phyloP scores from a whole-genome alignment of 1,284 basidiomycete genomes.

The Pseudozyma sp. region DNA sequence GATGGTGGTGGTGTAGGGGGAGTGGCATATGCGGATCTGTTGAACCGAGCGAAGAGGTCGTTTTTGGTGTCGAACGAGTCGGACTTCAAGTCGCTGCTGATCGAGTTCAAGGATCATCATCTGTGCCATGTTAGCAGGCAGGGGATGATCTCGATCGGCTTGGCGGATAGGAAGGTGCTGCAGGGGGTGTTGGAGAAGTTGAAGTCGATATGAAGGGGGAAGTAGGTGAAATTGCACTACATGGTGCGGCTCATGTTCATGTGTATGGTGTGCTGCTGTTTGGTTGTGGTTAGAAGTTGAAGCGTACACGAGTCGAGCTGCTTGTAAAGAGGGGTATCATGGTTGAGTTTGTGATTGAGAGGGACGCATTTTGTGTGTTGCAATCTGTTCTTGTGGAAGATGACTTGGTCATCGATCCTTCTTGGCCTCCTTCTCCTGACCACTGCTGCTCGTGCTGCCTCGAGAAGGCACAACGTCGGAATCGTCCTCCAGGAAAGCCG shows the following conservation, averaged over 20 bases:
- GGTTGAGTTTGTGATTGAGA: too few relatives aligned
- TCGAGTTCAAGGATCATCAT: slow-evolving; percentile 59
- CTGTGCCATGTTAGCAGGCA: slow-evolving; percentile 35
- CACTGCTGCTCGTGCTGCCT: background rate
- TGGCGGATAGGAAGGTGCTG: slow-evolving; percentile 21
- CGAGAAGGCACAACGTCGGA: slow-evolving; percentile 10
- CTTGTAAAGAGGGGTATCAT: too few relatives aligned
- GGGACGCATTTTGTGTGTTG: too few relatives aligned
- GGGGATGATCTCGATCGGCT: slow-evolving; percentile 29
- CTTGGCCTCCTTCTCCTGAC: slow-evolving; percentile 6
- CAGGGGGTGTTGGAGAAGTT: slow-evolving; percentile 28
- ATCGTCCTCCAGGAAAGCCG: slow-evolving; percentile 64
- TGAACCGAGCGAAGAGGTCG: slow-evolving; percentile 43
- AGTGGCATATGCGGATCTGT: slow-evolving; percentile 38
- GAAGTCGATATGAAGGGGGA: slow-evolving; percentile 19
- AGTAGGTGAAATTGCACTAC: too few relatives aligned
- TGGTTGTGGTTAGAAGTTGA: too few relatives aligned
- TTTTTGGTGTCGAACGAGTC: slow-evolving; percentile 52
- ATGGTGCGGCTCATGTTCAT: too few relatives aligned
- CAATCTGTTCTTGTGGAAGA: background rate
- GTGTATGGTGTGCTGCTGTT: too few relatives aligned
- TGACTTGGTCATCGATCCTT: slow-evolving; percentile 19
- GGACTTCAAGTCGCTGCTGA: slow-evolving; percentile 47
- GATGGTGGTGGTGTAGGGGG: slow-evolving; percentile 6
- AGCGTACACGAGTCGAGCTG: too few relatives aligned